Percentiles rank a stretch among this genome's conserved stretches.
Conservation (phyloP, 2,329 filamentous ascomycete genomes). For the Fusarium ramigenum region DNA sequence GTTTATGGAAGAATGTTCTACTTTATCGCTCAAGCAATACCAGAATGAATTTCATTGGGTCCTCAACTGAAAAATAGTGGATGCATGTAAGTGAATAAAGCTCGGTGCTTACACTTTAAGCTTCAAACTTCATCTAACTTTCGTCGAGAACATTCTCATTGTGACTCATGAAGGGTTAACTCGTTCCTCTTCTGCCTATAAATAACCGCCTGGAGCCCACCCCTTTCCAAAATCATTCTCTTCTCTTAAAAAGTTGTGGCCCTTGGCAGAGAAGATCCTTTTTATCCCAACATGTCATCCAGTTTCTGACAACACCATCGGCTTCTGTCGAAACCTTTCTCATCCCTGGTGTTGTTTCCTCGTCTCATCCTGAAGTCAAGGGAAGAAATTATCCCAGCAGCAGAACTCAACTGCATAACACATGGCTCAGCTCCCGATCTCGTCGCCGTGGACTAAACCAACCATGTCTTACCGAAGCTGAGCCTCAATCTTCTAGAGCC, state of each 20-base stretch:
- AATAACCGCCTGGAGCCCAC: neutral
- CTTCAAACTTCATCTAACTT: neutral
- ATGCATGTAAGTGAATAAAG: neutral
- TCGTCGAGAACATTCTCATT: neutral
- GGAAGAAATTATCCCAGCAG: neutral
- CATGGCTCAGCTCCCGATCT: neutral
- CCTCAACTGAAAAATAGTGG: neutral
- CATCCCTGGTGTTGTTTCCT: neutral
- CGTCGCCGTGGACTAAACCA: neutral
- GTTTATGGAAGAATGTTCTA: no score
- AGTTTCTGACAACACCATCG: neutral
- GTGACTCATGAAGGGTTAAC: rapidly evolving
- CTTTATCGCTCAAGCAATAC: no score
- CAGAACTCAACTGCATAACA: neutral
- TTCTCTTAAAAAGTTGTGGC: rapidly evolving
- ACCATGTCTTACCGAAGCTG: neutral
- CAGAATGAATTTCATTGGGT: no score
- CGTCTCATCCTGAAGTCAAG: neutral
- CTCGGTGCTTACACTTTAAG: no score
- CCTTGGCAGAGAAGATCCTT: no score
- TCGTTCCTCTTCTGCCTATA: neutral
- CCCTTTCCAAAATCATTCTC: neutral
- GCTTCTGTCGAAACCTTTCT: no score
- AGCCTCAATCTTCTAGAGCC: neutral
- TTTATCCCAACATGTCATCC: neutral